Evolutionary conservation across 2,329 filamentous ascomycete species (phyloP).

Genomic region (Elsinoe fawcettii): DNA sequence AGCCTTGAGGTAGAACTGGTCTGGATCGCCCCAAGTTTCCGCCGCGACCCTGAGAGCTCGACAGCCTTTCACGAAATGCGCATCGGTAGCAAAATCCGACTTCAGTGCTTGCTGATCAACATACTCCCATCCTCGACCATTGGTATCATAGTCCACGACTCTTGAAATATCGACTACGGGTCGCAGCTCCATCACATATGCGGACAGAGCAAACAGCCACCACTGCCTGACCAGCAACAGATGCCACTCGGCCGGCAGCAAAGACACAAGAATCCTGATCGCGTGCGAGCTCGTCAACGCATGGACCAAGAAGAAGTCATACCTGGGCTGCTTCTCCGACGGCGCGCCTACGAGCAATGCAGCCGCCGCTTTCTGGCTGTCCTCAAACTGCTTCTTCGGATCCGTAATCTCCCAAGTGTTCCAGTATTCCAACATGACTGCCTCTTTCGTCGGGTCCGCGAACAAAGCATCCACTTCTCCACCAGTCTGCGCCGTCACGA

Average conservation of each 20-base stretch:
- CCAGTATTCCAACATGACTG: conserved; percentile 76
- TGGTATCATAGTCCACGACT: conserved; percentile 53
- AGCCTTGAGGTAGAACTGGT: conserved; percentile 57
- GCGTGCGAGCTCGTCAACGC: conserved; percentile 81
- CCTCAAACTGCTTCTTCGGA: conserved; percentile 64
- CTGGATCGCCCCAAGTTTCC: conserved; percentile 64
- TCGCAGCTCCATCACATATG: conserved; percentile 69
- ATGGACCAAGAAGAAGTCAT: conserved; percentile 79
- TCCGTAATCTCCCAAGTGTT: conserved; percentile 72
- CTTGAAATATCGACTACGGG: conserved; percentile 63
- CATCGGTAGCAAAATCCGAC: conserved; percentile 60
- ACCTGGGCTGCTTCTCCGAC: conserved; percentile 44
- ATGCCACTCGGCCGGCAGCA: conserved; percentile 67
- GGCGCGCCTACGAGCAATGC: conserved; percentile 57
- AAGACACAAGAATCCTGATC: conserved; percentile 72
- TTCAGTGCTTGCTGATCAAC: conserved; percentile 64
- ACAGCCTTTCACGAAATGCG: conserved; percentile 76
- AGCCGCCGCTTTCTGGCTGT: conserved; percentile 53
- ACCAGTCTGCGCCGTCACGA: conserved; percentile 51
- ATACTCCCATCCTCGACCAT: conserved; percentile 66
- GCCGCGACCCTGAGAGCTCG: conserved; percentile 68
- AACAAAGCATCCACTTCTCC: conserved; percentile 64
- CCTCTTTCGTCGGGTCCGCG: conserved; percentile 60
- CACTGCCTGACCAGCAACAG: conserved; percentile 70
- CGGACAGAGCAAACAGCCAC: conserved; percentile 74